Conservation (phyloP, 2,329 filamentous ascomycete genomes). For the Colletotrichum navitas region DNA sequence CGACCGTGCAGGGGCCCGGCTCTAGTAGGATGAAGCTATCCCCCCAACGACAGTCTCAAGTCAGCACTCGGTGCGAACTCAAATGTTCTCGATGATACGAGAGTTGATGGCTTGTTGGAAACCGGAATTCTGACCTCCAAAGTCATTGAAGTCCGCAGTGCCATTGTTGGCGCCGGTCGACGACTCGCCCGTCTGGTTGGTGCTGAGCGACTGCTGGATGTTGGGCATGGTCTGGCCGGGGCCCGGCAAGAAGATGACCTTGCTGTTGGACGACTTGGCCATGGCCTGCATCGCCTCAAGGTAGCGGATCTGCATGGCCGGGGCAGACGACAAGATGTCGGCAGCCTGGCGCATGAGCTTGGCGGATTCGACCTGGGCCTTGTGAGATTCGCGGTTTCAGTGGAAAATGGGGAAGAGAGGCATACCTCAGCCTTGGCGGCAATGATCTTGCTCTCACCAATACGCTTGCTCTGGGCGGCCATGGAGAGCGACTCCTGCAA, state of each 20-base stretch:
- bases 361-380: constrained; percentile 81
- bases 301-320: constrained; percentile 98
- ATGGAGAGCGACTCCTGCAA: constrained; percentile 97
- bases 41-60: constrained; percentile 29
- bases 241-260: constrained; percentile 86
- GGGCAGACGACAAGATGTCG: constrained; percentile 90
- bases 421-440: constrained; percentile 87
- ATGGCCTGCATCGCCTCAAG: constrained; percentile 99
- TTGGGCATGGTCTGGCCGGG: constrained; percentile 67
- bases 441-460: constrained; percentile 98
- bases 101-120: constrained; percentile 88
- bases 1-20: constrained; percentile 20
- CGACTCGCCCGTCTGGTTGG: constrained; percentile 51
- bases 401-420: not conserved
- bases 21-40: constrained; percentile 41
- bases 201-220: constrained; percentile 58
- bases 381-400: constrained; percentile 23
- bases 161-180: constrained; percentile 56
- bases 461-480: constrained; percentile 98
- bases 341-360: constrained; percentile 95
- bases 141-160: constrained; percentile 59
- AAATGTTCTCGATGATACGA: constrained; percentile 88
- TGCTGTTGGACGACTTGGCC: constrained; percentile 92
- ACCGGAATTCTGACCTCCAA: constrained; percentile 66
- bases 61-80: constrained; percentile 49